Conservation (phyloP, 768 basidiomycete species). For the Boletus sp. region DNA sequence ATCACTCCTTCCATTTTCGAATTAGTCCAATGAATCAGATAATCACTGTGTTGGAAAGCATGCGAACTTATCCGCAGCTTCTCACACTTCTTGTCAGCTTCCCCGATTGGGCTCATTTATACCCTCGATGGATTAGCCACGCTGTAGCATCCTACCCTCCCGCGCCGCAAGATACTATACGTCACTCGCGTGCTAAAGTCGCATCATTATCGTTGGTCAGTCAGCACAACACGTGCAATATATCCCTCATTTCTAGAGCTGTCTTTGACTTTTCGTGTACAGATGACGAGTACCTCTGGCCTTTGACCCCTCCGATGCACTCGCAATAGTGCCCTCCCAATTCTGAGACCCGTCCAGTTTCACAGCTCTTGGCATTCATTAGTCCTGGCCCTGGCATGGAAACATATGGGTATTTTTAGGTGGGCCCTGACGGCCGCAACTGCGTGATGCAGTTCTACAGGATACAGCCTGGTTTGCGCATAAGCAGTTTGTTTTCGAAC, state of each 20-base stretch:
- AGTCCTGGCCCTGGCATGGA: background rate
- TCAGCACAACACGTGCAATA: background rate
- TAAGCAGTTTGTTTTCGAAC: background rate
- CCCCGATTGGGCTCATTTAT: background rate
- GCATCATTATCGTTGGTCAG: background rate
- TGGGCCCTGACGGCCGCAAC: background rate
- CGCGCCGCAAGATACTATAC: background rate
- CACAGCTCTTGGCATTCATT: background rate
- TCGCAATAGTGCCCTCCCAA: background rate
- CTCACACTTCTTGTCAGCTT: background rate
- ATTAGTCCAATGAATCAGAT: slow-evolving; percentile 1
- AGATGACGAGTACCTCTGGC: background rate
- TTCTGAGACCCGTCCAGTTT: background rate
- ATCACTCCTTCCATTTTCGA: background rate
- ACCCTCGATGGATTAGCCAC: background rate
- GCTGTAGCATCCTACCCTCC: background rate
- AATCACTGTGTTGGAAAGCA: background rate
- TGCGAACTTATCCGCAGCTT: slow-evolving; percentile 2
- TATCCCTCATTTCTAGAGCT: background rate
- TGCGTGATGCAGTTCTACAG: background rate
- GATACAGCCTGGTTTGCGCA: background rate
- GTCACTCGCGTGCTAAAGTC: background rate
- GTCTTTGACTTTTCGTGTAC: slow-evolving; percentile 6
- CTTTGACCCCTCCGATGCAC: background rate
- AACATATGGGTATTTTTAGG: background rate